phyloP scores from a whole-genome alignment of 371 early-diverging fungal genomes.

The Thermomucor indicae-seudaticae region DNA sequence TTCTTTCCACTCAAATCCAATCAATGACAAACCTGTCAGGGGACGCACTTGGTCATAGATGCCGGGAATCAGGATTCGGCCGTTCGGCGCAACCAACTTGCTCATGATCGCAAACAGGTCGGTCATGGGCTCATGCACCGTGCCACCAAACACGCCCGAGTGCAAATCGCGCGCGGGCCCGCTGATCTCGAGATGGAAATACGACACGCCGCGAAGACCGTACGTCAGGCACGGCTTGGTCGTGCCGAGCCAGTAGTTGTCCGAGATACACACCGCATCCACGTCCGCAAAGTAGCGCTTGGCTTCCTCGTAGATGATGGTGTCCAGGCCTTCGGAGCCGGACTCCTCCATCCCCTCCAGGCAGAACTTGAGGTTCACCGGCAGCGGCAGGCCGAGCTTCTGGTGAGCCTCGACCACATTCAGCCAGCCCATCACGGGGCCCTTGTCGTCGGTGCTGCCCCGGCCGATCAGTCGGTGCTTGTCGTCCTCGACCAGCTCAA shows the following conservation, averaged over 20 bases:
- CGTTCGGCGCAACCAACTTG: conserved; percentile 80
- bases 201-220: conserved; percentile 94
- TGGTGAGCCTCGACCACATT: conserved; percentile 92
- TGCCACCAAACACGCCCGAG: conserved; percentile 96
- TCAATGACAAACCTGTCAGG: conserved; percentile 56
- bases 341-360: conserved; percentile 94
- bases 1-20: neutral
- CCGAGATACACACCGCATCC: conserved; percentile 93
- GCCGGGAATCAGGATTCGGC: conserved; percentile 90
- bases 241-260: conserved; percentile 97
- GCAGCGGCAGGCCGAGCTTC: conserved; percentile 82
- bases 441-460: conserved; percentile 95
- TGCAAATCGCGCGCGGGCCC: conserved; percentile 91
- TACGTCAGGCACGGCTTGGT: conserved; percentile 96
- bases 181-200: conserved; percentile 74
- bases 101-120: conserved; percentile 83
- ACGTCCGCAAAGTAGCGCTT: conserved; percentile 81
- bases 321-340: conserved; percentile 93
- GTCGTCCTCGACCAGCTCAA: conserved; percentile 79
- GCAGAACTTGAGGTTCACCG: conserved; percentile 93
- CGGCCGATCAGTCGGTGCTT: conserved; percentile 87
- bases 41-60: conserved; percentile 90
- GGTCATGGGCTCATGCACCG: conserved; percentile 97
- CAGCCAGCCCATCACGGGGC: conserved; percentile 92
- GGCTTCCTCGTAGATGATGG: conserved; percentile 81